phyloP scores from a whole-genome alignment of 2,329 filamentous ascomycete genomes.

The Coccinonectria pachysandricola region DNA sequence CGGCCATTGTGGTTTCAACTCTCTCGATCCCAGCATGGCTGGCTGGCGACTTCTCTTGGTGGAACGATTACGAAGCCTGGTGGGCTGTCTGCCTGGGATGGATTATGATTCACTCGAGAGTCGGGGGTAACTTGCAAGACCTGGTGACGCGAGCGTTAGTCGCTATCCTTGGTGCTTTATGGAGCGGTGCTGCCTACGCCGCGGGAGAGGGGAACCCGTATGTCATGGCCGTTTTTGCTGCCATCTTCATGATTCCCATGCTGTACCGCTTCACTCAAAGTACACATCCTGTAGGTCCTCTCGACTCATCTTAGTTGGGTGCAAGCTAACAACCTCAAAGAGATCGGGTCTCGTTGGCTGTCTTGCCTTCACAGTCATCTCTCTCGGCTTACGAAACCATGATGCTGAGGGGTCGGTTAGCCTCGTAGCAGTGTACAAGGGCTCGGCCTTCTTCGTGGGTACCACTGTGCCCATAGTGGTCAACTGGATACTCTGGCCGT shows the following conservation, averaged over 20 bases:
- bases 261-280: slow-evolving; percentile 46
- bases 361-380: slow-evolving; percentile 45
- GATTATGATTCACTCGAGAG: slow-evolving; percentile 39
- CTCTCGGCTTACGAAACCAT: slow-evolving; percentile 30
- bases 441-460: slow-evolving; percentile 41
- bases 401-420: slow-evolving; percentile 23
- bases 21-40: slow-evolving; percentile 46
- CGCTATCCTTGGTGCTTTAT: slow-evolving; percentile 41
- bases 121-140: slow-evolving; percentile 49
- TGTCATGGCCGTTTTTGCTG: slow-evolving; percentile 43
- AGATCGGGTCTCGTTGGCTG: slow-evolving; percentile 49
- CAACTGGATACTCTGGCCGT: slow-evolving; percentile 53
- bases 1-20: slow-evolving; percentile 38
- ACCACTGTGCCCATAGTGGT: slow-evolving; percentile 42
- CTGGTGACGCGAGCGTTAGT: slow-evolving; percentile 40
- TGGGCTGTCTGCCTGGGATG: slow-evolving; percentile 49
- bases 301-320: neutral
- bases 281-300: slow-evolving; percentile 33
- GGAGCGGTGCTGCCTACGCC: slow-evolving; percentile 42
- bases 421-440: slow-evolving; percentile 35
- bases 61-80: slow-evolving; percentile 45
- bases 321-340: slow-evolving; percentile 18
- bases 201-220: slow-evolving; percentile 43
- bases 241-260: slow-evolving; percentile 50
- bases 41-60: slow-evolving; percentile 35